Conservation (phyloP, 1,284 basidiomycete species). For the Hemileia vastatrix region DNA sequence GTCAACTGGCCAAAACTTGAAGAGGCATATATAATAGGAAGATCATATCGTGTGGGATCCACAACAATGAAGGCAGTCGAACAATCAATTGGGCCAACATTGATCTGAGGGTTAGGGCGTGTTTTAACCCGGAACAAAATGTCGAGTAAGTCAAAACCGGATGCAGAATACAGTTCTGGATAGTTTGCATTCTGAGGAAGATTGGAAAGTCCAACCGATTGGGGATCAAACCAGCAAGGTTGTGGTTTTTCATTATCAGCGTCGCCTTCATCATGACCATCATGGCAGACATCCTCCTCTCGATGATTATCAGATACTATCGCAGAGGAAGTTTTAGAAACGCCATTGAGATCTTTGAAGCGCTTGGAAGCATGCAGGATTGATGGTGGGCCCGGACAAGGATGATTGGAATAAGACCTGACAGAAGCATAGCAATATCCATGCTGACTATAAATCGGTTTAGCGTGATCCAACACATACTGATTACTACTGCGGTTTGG, state of each 20-base stretch:
- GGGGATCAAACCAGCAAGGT: too few relatives aligned
- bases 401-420: too few relatives aligned
- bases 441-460: too few relatives aligned
- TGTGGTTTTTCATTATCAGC: too few relatives aligned
- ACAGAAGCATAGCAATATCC: too few relatives aligned
- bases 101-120: conserved; percentile 64
- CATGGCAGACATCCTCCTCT: neutral
- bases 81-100: conserved; percentile 80
- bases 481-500: neutral
- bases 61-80: conserved; percentile 81
- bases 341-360: too few relatives aligned
- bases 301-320: neutral
- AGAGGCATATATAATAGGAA: conserved; percentile 77
- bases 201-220: neutral
- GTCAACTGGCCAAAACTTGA: conserved; percentile 70
- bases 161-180: conserved; percentile 60
- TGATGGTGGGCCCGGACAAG: too few relatives aligned
- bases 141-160: conserved; percentile 79
- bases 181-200: neutral
- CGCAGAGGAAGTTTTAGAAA: neutral
- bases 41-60: conserved; percentile 67
- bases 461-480: too few relatives aligned
- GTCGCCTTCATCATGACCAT: too few relatives aligned
- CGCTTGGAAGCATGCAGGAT: too few relatives aligned
- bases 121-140: conserved; percentile 66